Evolutionary conservation across 1,139 yeast species (phyloP), one percentile per base, ranked within the genome.

Genomic region (Candida mesenterica): DNA sequence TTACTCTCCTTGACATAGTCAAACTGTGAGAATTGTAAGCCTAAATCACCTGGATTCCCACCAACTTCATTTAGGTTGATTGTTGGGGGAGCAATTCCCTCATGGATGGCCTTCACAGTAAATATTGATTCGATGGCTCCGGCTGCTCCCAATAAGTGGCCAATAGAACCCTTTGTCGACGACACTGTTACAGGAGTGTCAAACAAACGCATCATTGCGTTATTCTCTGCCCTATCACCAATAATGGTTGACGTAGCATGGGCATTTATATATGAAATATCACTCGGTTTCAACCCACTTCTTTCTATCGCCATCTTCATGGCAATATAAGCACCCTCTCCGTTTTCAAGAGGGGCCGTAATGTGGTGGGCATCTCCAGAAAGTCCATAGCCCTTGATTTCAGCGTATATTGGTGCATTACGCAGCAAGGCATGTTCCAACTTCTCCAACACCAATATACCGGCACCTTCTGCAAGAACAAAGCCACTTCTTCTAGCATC

Each of bases 91-190:
- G 87, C 51, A 2, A 65, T 52, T 16, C 74, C 70, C 9, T 77
- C 58, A 35, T 75, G 57, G 28, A 90, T 51, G 0, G 96, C 80
- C 50, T 80, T 55, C 2, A 89, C 62, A 0, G 97, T 81, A 55
- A 87, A 87, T 1, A 89, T 77, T 4, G 95, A 79, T 53, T 94
- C 99, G 4, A 92, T 88, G 0, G 96, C 82, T 3, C 98, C 99
- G 0, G 98, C 95, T 1, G 96, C 98, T 2, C 98, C 98, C 23
- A 94, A 65, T 25, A 92, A 65, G 59, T 94, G 99, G 1, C 99
- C 99, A 32, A 86, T 82, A 1, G 97, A 79, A 1, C 97, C 95
- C 57, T 94, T 94, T 12, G 89, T 86, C 3, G 96, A 85, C 1
- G 95, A 82, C 1, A 92, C 77, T 28, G 74, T 67, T 12, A 65